Evolutionary conservation across 306 rosid genomes (phyloP).

Genomic region (Oxytropis ochrocephala): DNA sequence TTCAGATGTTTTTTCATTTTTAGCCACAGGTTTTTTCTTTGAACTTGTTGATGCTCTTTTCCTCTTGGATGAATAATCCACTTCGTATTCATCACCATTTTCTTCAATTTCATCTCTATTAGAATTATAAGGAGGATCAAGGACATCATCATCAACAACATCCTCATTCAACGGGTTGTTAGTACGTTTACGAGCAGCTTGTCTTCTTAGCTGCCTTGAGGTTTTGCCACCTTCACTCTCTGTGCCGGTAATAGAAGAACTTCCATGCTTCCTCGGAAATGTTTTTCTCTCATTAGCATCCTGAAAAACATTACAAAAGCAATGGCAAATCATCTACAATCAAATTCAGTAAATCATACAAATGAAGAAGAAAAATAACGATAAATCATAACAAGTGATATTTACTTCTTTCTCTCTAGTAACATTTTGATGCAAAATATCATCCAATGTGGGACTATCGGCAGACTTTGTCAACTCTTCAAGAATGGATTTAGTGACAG

Average conservation of each 20-base stretch:
- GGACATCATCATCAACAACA: constrained; percentile 21
- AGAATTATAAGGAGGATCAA: constrained; percentile 36
- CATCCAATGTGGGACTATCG: too few relatives aligned
- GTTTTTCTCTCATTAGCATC: constrained; percentile 25
- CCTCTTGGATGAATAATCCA: constrained; percentile 32
- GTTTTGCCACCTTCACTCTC: constrained; percentile 35
- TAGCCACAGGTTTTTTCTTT: constrained; percentile 44
- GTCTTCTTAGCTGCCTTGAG: constrained; percentile 43
- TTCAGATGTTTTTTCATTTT: constrained; percentile 41
- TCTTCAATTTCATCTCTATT: constrained; percentile 34
- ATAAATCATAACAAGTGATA: too few relatives aligned
- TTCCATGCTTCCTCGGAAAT: constrained; percentile 24
- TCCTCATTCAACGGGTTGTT: constrained; percentile 32
- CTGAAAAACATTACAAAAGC: constrained; percentile 28
- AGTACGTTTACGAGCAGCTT: constrained; percentile 24
- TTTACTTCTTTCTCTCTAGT: too few relatives aligned
- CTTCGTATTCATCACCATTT: constrained; percentile 32
- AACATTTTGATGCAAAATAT: too few relatives aligned
- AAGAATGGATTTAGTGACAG: background rate
- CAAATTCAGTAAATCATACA: constrained; percentile 14
- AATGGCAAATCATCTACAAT: background rate
- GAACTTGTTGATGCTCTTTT: constrained; percentile 35
- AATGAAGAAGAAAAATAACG: background rate
- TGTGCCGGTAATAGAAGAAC: constrained; percentile 20
- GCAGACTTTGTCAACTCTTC: too few relatives aligned